These are phyloP conservation scores for Aureobasidium namibiae DNA, from an alignment of 2,329 filamentous ascomycete genomes.

Conservation along the genomic window DNA sequence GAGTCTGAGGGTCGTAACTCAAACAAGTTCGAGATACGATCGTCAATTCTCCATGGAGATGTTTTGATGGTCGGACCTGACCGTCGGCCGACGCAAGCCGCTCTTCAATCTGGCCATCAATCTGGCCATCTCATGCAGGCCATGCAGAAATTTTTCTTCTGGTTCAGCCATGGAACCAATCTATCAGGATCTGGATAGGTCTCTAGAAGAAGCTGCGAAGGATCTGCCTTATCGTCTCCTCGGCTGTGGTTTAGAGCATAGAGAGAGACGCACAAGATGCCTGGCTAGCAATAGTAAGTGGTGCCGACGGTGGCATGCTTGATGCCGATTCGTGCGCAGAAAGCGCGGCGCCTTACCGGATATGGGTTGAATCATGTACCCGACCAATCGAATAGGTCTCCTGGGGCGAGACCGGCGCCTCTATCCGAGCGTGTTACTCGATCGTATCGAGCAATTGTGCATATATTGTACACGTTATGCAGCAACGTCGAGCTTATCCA, in stretches of 20 bases:
- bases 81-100: neutral
- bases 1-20: neutral
- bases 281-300: neutral
- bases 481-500: neutral
- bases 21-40: neutral
- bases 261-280: neutral
- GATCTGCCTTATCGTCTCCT: neutral
- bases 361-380: neutral
- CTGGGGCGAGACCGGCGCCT: neutral
- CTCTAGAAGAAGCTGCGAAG: neutral
- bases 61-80: neutral
- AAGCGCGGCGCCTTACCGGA: neutral
- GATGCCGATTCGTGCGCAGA: constrained; percentile 1
- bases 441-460: constrained; percentile 11
- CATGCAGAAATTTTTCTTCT: neutral
- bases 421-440: constrained; percentile 6
- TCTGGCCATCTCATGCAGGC: neutral
- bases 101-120: too few relatives aligned
- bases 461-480: neutral
- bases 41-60: neutral
- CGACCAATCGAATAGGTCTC: neutral
- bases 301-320: neutral
- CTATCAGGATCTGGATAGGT: neutral
- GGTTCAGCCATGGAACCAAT: neutral
- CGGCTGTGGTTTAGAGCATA: neutral